Evolutionary conservation across 2,329 filamentous ascomycete species (phyloP).

Genomic region (Colletotrichum camelliae): DNA sequence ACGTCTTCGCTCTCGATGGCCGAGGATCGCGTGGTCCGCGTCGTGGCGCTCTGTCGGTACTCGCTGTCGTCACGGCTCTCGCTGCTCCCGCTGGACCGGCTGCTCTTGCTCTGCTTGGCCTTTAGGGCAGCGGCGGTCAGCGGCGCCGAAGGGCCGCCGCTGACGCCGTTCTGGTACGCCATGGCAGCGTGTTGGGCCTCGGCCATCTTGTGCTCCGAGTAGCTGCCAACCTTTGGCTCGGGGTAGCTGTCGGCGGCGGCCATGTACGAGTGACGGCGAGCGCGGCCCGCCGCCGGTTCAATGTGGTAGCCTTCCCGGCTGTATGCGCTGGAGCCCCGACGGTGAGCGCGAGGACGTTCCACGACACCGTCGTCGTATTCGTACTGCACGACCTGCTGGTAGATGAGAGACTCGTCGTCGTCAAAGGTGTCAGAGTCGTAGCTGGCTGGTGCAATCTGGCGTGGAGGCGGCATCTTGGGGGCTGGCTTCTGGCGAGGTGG

Average conservation of each 20-base stretch:
- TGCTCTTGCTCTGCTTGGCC: constrained; percentile 53
- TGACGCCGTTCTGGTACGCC: constrained; percentile 59
- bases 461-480: constrained; percentile 23
- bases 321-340: constrained; percentile 39
- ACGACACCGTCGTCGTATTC: constrained; percentile 37
- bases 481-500: constrained; percentile 24
- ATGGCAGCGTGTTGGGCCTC: constrained; percentile 49
- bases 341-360: constrained; percentile 33
- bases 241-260: constrained; percentile 37
- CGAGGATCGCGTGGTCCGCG: constrained; percentile 61
- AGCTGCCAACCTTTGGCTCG: constrained; percentile 42
- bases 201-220: constrained; percentile 45
- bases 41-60: constrained; percentile 65
- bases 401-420: constrained; percentile 42
- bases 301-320: constrained; percentile 44
- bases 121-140: constrained; percentile 63
- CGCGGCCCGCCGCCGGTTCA: constrained; percentile 41
- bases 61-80: constrained; percentile 69
- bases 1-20: constrained; percentile 57
- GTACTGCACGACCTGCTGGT: constrained; percentile 42
- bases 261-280: constrained; percentile 47
- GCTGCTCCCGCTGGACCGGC: constrained; percentile 63
- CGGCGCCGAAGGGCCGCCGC: constrained; percentile 47
- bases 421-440: constrained; percentile 45
- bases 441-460: constrained; percentile 28